These are phyloP conservation scores for Rosa chinensis DNA, from an alignment of 306 rosid genomes.

Conservation along the genomic window DNA sequence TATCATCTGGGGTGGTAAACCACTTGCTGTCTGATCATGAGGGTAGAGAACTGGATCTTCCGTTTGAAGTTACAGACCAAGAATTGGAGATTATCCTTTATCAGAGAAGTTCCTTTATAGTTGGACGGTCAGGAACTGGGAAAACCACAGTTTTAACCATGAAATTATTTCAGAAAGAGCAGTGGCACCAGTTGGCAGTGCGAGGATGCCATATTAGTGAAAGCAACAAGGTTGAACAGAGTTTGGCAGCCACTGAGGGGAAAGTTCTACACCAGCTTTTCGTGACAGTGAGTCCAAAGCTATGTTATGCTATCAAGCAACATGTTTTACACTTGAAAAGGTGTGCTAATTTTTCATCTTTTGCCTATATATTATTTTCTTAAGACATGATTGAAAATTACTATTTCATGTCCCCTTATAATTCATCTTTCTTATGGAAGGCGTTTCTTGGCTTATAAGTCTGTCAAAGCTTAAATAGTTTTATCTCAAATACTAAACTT, in stretches of 20 bases:
- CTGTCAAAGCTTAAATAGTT: not conserved
- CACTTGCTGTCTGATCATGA: constrained; percentile 60
- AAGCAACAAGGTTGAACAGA: constrained; percentile 14
- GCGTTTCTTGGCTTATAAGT: not conserved
- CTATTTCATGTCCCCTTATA: too few relatives aligned
- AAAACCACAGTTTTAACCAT: constrained; percentile 78
- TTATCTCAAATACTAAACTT: too few relatives aligned
- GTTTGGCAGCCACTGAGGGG: constrained; percentile 18
- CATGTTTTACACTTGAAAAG: constrained; percentile 67
- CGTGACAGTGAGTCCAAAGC: constrained; percentile 77
- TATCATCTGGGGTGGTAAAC: constrained; percentile 49
- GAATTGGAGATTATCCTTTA: constrained; percentile 59
- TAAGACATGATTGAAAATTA: too few relatives aligned
- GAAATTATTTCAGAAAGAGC: constrained; percentile 67
- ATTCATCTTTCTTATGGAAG: too few relatives aligned
- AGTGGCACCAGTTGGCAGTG: constrained; percentile 34
- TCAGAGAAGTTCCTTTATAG: constrained; percentile 53
- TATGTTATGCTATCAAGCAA: constrained; percentile 65
- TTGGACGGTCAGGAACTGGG: constrained; percentile 88
- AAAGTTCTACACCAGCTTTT: constrained; percentile 56
- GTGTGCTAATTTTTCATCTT: constrained; percentile 25
- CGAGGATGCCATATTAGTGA: constrained; percentile 29
- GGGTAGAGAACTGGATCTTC: constrained; percentile 58
- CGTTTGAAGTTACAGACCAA: constrained; percentile 52
- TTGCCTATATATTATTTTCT: too few relatives aligned